A percentile compares a stretch with the other conserved stretches of the same genome.
phyloP scores from a whole-genome alignment of 2,329 filamentous ascomycete genomes.

The Daldinia eschscholtzii region DNA sequence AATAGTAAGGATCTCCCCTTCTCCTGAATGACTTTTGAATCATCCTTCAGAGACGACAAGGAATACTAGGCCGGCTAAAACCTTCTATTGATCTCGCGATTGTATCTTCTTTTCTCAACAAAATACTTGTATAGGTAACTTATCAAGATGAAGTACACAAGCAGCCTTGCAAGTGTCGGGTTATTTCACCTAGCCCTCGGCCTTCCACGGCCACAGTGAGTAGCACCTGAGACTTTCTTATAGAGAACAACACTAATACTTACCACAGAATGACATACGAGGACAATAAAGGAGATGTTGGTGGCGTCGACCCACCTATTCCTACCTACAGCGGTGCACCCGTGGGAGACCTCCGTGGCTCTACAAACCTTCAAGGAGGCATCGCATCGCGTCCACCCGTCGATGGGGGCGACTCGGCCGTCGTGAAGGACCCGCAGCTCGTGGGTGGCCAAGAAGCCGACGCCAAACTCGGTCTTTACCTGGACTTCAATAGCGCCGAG shows the following conservation, averaged over 20 bases:
- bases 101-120: not conserved
- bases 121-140: not conserved
- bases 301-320: slow-evolving; percentile 56
- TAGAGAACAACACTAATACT: slow-evolving; percentile 27
- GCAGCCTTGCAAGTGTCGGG: slow-evolving; percentile 23
- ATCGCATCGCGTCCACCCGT: slow-evolving; percentile 55
- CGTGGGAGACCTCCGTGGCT: slow-evolving; percentile 58
- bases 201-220: slow-evolving; percentile 39
- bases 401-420: slow-evolving; percentile 55
- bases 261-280: slow-evolving; percentile 56
- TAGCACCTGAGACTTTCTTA: not conserved
- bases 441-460: slow-evolving; percentile 65
- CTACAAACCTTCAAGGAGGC: slow-evolving; percentile 57
- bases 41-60: slow-evolving; percentile 1
- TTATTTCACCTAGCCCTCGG: slow-evolving; percentile 33
- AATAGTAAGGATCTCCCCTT: slow-evolving; percentile 8
- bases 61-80: slow-evolving; percentile 15
- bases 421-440: slow-evolving; percentile 56
- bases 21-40: slow-evolving; percentile 2
- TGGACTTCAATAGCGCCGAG: slow-evolving; percentile 64
- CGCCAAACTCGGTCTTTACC: slow-evolving; percentile 62
- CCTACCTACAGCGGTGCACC: slow-evolving; percentile 54
- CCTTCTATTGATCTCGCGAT: not conserved
- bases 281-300: slow-evolving; percentile 59
- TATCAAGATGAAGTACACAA: slow-evolving; percentile 36